Evolutionary conservation across 2,329 filamentous ascomycete genomes (phyloP).

Genomic region (Diplocarpon rosae): DNA sequence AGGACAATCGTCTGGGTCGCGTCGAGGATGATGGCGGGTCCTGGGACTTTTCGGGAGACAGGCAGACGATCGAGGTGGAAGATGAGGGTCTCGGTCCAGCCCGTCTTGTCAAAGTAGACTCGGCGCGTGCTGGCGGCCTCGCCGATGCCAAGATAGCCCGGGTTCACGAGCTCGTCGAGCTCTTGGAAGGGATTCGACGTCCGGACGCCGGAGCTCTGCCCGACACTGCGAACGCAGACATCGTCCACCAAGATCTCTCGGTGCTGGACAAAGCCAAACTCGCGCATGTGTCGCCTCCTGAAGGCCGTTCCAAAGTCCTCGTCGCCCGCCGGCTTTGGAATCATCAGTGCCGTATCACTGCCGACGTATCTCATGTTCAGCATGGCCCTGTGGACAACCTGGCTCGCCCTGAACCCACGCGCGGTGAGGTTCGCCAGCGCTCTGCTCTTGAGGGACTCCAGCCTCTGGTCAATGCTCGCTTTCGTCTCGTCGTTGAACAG

Average conservation of each 20-base stretch:
- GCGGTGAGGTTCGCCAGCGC: constrained; percentile 44
- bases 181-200: constrained; percentile 3
- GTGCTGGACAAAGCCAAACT: constrained; percentile 73
- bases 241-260: constrained; percentile 82
- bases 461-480: not conserved
- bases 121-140: not conserved
- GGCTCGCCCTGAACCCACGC: constrained; percentile 64
- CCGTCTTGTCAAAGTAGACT: constrained; percentile 21
- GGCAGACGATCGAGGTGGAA: constrained; percentile 66
- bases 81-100: constrained; percentile 53
- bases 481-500: not conserved
- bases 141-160: not conserved
- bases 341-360: constrained; percentile 81
- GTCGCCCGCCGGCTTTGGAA: constrained; percentile 58
- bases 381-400: constrained; percentile 84
- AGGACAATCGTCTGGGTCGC: constrained; percentile 85
- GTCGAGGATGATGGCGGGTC: constrained; percentile 78
- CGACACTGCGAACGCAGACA: constrained; percentile 74
- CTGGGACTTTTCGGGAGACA: constrained; percentile 56
- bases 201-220: constrained; percentile 36
- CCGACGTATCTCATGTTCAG: constrained; percentile 83
- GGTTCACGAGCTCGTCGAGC: not conserved
- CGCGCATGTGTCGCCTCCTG: constrained; percentile 71
- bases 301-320: constrained; percentile 63
- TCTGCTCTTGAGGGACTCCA: not conserved